phyloP scores from a whole-genome alignment of 129 eudicot species.

The Glebionis coronaria region DNA sequence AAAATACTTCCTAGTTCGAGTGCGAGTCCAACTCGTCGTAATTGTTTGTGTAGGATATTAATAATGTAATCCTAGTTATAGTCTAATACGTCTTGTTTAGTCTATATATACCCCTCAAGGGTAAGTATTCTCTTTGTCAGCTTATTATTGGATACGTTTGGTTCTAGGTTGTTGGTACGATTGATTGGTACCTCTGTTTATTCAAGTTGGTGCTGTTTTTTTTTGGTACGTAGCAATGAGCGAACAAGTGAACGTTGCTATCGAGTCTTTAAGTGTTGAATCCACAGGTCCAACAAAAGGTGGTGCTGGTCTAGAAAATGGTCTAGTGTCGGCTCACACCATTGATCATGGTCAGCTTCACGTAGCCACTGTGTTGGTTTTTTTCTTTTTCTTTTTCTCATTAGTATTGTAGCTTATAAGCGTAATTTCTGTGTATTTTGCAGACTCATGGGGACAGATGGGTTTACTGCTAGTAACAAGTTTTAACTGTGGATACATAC shows the following conservation, averaged over 20 bases:
- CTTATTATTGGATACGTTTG: too few species aligned
- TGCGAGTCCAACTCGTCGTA: too few species aligned
- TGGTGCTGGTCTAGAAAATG: conserved; percentile 24
- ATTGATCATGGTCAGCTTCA: conserved; percentile 43
- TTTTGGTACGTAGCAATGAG: too few species aligned
- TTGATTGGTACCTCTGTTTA: too few species aligned
- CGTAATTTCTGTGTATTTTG: background rate
- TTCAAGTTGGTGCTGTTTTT: too few species aligned
- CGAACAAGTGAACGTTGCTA: conserved; percentile 12
- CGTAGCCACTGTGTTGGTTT: background rate
- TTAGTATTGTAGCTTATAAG: background rate
- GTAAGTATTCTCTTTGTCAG: too few species aligned
- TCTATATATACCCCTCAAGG: too few species aligned
- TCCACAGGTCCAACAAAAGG: conserved; percentile 14
- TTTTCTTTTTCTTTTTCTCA: background rate
- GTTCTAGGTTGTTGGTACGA: too few species aligned
- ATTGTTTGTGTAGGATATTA: too few species aligned
- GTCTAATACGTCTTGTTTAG: too few species aligned
- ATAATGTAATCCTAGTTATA: too few species aligned
- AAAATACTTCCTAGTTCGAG: too few species aligned
- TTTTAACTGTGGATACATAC: conserved; percentile 59
- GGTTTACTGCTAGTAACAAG: conserved; percentile 45
- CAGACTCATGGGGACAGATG: conserved; percentile 57
- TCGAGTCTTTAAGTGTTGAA: conserved; percentile 26
- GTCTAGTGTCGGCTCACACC: conserved; percentile 43